Evolutionary conservation across 2,329 filamentous ascomycete species (phyloP).

Genomic region (Endoconidiophora polonica): DNA sequence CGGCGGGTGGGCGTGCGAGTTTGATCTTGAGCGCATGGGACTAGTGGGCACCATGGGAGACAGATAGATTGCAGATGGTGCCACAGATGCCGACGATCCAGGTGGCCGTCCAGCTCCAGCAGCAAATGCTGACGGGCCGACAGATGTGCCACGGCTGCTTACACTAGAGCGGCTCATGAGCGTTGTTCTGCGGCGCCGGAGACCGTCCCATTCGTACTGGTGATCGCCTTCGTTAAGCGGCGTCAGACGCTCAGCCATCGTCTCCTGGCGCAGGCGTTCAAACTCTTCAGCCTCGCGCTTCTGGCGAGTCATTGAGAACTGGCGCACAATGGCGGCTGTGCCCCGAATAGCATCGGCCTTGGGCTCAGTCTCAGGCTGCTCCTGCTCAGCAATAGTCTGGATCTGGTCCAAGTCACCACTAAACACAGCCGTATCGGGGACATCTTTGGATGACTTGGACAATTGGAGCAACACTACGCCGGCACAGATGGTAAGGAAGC

Average conservation of each 20-base stretch:
- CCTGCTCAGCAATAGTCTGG: constrained; percentile 83
- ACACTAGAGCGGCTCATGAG: constrained; percentile 8
- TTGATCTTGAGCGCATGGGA: constrained; percentile 11
- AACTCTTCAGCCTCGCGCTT: constrained; percentile 69
- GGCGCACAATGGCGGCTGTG: constrained; percentile 69
- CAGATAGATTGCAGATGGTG: background rate
- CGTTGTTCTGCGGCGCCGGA: constrained; percentile 54
- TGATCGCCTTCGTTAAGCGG: constrained; percentile 59
- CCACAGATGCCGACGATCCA: constrained; percentile 5
- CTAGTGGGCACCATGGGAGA: background rate
- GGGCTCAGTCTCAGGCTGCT: constrained; percentile 89
- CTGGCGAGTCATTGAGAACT: constrained; percentile 58
- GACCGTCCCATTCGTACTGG: constrained; percentile 73
- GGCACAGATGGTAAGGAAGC: constrained; percentile 84
- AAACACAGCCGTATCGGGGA: constrained; percentile 85
- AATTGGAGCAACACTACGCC: constrained; percentile 85
- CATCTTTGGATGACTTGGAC: constrained; percentile 96
- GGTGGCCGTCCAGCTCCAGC: constrained; percentile 1
- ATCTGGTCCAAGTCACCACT: constrained; percentile 87
- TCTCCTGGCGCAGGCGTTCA: constrained; percentile 64
- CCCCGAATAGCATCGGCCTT: constrained; percentile 94
- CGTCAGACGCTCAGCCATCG: constrained; percentile 50
- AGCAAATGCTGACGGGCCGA: constrained; percentile 4
- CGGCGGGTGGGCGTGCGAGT: constrained; percentile 44
- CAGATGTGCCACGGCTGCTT: constrained; percentile 16